phyloP scores from a whole-genome alignment of 768 basidiomycete species.

The Agrocybe chaxingu region DNA sequence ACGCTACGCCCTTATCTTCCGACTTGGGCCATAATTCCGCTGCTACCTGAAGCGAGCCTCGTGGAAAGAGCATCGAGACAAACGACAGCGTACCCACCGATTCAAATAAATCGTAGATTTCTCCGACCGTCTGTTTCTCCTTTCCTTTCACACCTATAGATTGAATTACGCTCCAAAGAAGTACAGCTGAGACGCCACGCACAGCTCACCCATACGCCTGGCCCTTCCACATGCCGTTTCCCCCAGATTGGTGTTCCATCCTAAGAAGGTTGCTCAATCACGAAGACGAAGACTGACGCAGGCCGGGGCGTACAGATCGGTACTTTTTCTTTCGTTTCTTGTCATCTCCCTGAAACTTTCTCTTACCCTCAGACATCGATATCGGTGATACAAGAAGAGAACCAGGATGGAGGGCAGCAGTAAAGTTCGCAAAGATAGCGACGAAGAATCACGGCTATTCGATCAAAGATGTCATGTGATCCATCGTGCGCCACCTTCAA shows the following conservation, averaged over 20 bases:
- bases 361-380: constrained; percentile 25
- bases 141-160: constrained; percentile 67
- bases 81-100: constrained; percentile 41
- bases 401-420: not conserved
- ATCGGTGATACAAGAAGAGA: constrained; percentile 1
- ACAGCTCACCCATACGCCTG: constrained; percentile 85
- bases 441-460: no score
- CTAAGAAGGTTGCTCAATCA: constrained; percentile 27
- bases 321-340: constrained; percentile 45
- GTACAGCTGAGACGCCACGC: constrained; percentile 14
- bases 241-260: constrained; percentile 68
- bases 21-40: constrained; percentile 66
- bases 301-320: constrained; percentile 38
- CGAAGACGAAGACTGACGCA: not conserved
- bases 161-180: not conserved
- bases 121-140: constrained; percentile 73
- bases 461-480: no score
- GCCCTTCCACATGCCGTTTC: constrained; percentile 68
- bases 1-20: constrained; percentile 18
- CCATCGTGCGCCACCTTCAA: no score
- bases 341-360: constrained; percentile 23
- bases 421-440: no score
- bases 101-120: constrained; percentile 77
- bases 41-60: constrained; percentile 63
- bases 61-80: not conserved